Evolutionary conservation across 2,329 filamentous ascomycete genomes (phyloP), one percentile per base, ranked within the genome.

Genomic region (Chrysoporthe puriensis): DNA sequence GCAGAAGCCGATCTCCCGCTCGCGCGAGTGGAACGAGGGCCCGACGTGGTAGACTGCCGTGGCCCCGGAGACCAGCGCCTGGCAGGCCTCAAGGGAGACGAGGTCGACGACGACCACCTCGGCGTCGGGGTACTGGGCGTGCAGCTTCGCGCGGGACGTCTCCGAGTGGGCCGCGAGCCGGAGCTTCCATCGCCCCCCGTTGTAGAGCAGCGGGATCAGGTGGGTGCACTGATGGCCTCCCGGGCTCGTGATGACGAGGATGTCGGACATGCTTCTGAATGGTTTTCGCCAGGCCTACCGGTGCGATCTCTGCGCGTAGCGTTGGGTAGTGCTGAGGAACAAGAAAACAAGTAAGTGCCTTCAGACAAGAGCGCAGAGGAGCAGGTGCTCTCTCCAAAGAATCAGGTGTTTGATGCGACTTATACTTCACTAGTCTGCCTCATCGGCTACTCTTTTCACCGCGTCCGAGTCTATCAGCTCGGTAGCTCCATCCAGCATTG

Each of bases 231-330:
- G 79, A 62, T 79, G 79, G 58, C 79, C 79, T 32, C 74, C 74
- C 5, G 79, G 77, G 64, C 74, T 78, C 48, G 78, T 80, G 36
- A 81, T 69, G 42, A 79, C 74, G 40, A 81, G 69, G 46, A 79
- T 56, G 54, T 79, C 76, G 32, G 74, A 75, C 68, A 70, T 70
- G 7, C 2, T 16, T 50, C 3, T 2, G 18, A 1, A 13, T 36
- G 8, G 9, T 18, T 46, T 21, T 4, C 18, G 16, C 3, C n/a
- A n/a, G n/a, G 46, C 46, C n/a, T n/a, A 8, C 18, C 8, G 7
- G 36, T 40, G 36, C 9, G 36, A 40, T 40, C 36, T 40, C 36
- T 2, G 36, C 36, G 36, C 36, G 36, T 40, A 40, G 9, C 1
- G 36, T 9, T 40, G 5, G 36, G 36, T 6, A 7, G 26, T 6